Percentiles rank a stretch among this genome's conserved stretches.
Conservation (phyloP, 1,139 yeast genomes). For the Kluyveromyces marxianus region DNA sequence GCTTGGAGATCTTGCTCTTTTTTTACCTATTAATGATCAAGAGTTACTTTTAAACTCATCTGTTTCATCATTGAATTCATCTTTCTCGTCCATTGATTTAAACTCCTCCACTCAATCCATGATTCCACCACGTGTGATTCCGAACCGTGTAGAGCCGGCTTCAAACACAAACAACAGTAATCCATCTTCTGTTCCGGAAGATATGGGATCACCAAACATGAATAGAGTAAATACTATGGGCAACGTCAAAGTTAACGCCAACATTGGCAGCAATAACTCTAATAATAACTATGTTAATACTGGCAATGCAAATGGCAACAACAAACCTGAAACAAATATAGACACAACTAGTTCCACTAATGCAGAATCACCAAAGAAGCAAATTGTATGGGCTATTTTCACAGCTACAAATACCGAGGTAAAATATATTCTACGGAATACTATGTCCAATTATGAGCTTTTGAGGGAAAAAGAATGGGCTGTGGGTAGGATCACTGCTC, state of each 20-base stretch:
- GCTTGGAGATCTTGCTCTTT: conserved; percentile 68
- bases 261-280: too few relatives aligned
- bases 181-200: neutral
- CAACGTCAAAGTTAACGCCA: neutral
- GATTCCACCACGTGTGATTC: neutral
- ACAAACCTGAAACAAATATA: too few relatives aligned
- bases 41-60: conserved; percentile 21
- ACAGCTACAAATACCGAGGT: conserved; percentile 25
- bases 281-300: too few relatives aligned
- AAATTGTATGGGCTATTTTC: conserved; percentile 29
- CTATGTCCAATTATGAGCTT: conserved; percentile 8
- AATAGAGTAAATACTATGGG: neutral
- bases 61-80: conserved; percentile 22
- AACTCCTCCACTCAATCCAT: conserved; percentile 26
- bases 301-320: too few relatives aligned
- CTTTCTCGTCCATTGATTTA: conserved; percentile 30
- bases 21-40: conserved; percentile 61
- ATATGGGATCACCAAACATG: neutral
- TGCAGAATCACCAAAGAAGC: neutral
- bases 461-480: conserved; percentile 28
- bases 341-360: neutral
- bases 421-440: conserved; percentile 24
- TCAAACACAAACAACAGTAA: neutral
- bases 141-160: neutral
- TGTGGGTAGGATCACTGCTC: conserved; percentile 22